Evolutionary conservation across 164 flowering plant species (phyloP).

Genomic region (Annona squamosa): DNA sequence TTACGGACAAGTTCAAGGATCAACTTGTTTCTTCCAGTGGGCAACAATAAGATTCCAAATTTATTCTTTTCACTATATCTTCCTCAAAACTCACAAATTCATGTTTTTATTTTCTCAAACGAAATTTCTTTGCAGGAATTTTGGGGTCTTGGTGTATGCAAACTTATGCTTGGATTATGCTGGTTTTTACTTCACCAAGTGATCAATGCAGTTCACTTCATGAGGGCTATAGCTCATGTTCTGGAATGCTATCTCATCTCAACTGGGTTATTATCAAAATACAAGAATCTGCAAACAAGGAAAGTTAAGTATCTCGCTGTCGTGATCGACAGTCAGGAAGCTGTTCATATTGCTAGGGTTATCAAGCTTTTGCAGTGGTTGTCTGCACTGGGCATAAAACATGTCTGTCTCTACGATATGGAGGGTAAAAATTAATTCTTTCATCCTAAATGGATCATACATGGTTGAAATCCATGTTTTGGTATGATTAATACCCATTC

Average conservation of each 20-base stretch:
- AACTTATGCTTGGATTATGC: slow-evolving; percentile 27
- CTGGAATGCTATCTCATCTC: slow-evolving; percentile 53
- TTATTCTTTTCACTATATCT: too few species aligned
- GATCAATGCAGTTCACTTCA: slow-evolving; percentile 35
- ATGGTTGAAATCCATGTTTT: background rate
- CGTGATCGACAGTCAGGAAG: slow-evolving; percentile 86
- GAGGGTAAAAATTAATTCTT: slow-evolving; percentile 46
- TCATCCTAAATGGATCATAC: background rate
- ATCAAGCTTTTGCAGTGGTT: slow-evolving; percentile 64
- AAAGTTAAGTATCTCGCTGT: slow-evolving; percentile 64
- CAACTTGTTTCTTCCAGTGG: too few species aligned
- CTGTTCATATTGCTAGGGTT: slow-evolving; percentile 39
- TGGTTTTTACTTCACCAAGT: slow-evolving; percentile 56
- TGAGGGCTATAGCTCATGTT: slow-evolving; percentile 14
- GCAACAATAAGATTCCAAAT: too few species aligned
- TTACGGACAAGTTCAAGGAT: too few species aligned
- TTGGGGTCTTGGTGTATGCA: slow-evolving; percentile 13
- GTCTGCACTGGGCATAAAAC: slow-evolving; percentile 50
- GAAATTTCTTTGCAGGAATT: slow-evolving; percentile 6
- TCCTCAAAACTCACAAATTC: too few species aligned
- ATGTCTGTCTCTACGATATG: slow-evolving; percentile 66
- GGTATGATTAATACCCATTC: too few species aligned
- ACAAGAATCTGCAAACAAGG: slow-evolving; percentile 32
- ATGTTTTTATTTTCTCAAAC: too few species aligned
- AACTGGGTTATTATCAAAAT: slow-evolving; percentile 32